These are phyloP conservation scores for Cladosporium sp. DNA, from an alignment of 2,329 filamentous ascomycete genomes.

Conservation along the genomic window DNA sequence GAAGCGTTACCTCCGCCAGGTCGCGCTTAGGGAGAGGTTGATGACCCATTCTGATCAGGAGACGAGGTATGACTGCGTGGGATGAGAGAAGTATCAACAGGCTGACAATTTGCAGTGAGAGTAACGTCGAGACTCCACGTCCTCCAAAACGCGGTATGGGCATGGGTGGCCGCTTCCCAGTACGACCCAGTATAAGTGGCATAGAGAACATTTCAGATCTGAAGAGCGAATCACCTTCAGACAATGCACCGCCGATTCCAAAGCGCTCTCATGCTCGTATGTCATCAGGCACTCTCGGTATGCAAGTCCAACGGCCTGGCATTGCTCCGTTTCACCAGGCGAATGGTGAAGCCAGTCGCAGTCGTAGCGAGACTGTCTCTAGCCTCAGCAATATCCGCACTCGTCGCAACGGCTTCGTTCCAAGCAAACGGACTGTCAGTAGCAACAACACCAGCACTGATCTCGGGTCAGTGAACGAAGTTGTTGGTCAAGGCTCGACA, in stretches of 20 bases:
- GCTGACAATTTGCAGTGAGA: constrained; percentile 56
- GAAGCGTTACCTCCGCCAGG: constrained; percentile 53
- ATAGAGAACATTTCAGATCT: constrained; percentile 55
- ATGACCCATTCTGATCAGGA: constrained; percentile 26
- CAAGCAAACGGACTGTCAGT: constrained; percentile 43
- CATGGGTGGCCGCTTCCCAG: constrained; percentile 53
- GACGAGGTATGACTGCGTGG: constrained; percentile 17
- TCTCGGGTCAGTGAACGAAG: constrained; percentile 36
- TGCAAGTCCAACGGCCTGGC: constrained; percentile 57
- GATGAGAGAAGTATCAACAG: neutral
- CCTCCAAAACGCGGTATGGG: constrained; percentile 55
- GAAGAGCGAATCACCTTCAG: constrained; percentile 64
- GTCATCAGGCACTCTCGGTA: constrained; percentile 20
- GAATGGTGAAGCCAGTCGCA: constrained; percentile 64
- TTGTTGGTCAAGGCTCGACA: constrained; percentile 18
- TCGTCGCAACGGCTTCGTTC: constrained; percentile 59
- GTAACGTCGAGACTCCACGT: constrained; percentile 71
- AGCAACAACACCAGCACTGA: constrained; percentile 21
- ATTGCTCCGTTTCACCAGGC: constrained; percentile 60
- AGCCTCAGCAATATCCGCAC: constrained; percentile 47
- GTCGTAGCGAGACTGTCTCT: constrained; percentile 57
- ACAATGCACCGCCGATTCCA: constrained; percentile 66
- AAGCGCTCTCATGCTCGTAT: constrained; percentile 72
- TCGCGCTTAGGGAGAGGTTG: constrained; percentile 30
- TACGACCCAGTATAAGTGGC: constrained; percentile 64